Percentiles rank a stretch among this genome's conserved stretches.
These are phyloP conservation scores for Lablab purpureus DNA, from an alignment of 306 rosid genomes.

Conservation along the genomic window DNA sequence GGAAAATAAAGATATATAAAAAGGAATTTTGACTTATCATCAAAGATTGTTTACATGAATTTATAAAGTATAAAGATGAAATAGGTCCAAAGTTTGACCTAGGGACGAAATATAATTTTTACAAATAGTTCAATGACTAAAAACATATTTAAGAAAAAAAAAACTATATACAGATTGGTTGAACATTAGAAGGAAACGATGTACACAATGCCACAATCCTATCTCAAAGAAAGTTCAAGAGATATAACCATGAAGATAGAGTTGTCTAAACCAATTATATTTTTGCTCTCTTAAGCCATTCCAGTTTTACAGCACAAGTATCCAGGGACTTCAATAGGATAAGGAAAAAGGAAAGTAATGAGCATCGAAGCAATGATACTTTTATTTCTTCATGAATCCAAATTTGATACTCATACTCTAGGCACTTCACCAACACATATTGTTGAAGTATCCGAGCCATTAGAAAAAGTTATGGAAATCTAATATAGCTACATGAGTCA, in stretches of 20 bases:
- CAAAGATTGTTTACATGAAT: too few species aligned
- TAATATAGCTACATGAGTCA: background rate
- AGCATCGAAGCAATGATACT: background rate
- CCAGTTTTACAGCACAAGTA: conserved; percentile 27
- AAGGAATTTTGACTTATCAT: too few species aligned
- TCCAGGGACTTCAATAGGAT: conserved; percentile 31
- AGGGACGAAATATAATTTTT: too few species aligned
- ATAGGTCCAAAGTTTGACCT: too few species aligned
- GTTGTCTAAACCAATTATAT: background rate
- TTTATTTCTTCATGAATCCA: too few species aligned
- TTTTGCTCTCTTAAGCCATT: background rate
- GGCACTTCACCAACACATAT: background rate
- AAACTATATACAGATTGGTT: background rate
- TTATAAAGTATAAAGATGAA: too few species aligned
- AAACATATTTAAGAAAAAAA: conserved; percentile 6
- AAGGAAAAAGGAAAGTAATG: conserved; percentile 25
- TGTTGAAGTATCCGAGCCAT: background rate
- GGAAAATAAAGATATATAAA: too few species aligned
- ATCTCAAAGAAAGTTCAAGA: conserved; percentile 30
- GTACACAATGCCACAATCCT: conserved; percentile 20
- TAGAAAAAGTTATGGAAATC: background rate
- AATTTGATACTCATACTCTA: background rate
- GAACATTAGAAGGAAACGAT: background rate
- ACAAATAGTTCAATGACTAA: too few species aligned
- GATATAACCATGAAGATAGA: conserved; percentile 2